Evolutionary conservation across 768 basidiomycete species (phyloP), one percentile per base, ranked within the genome.

Genomic region (Phallus indusiatus): DNA sequence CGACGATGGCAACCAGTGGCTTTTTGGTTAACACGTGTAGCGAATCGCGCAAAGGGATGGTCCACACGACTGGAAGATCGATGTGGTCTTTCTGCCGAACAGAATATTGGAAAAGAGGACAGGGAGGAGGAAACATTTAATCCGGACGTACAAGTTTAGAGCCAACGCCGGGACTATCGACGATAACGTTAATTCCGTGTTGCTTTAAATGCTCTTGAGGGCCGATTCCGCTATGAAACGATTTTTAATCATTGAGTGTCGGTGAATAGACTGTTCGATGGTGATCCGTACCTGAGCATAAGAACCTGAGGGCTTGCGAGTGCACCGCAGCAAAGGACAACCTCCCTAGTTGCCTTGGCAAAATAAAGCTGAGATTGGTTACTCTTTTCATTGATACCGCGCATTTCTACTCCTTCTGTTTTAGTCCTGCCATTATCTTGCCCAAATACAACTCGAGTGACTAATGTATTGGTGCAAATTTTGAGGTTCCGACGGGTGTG

Each of bases 141-240:
- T 17, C 1, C 20, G 7, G 28, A 28, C 28, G 28, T 42, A 42
- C 42, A 4, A 78, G 66, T 64, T 77, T 74, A 50, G 67, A 65
- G 1, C 77, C 78, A 36, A 79, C 78, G 18, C 66, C 69, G 0
- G 74, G 73, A 0, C 76, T 67, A 55, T 78, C 70, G 28, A 75
- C 59, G 51, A 67, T 61, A 33, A 65, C 60, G 14, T 54, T 24
- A 60, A 79, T 71, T 17, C 66, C 66, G 35, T 70, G 59, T 17
- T 48, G 56, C 21, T 67, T 63, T 18, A 75, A 63, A 28, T 69
- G 64, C 1, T 61, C 66, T 24, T 65, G 64, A 12, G 74, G 72
- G 46, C 74, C 75, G 60, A 76, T 67, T 20, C 75, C 75, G 20
- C 70, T 42, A 42, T 42, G n/a, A n/a, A 47, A 12, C 11, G 11